Conservation (phyloP, 768 basidiomycete species). For the Suillus subluteus region DNA sequence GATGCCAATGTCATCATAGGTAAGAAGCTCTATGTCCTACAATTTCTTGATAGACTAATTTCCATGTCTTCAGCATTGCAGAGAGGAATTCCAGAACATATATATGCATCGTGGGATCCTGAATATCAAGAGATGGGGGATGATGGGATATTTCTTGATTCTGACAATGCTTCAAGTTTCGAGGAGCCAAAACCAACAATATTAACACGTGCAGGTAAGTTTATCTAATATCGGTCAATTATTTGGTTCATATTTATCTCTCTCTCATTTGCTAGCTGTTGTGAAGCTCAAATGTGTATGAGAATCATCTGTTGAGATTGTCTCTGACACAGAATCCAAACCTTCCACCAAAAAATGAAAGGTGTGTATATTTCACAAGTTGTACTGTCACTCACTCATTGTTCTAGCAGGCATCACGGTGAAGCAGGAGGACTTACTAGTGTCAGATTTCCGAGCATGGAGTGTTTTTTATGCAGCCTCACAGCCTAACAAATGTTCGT, state of each 20-base stretch:
- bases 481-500: not conserved
- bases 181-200: not conserved
- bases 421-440: not conserved
- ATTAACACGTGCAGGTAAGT: not conserved
- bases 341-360: not conserved
- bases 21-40: not conserved
- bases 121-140: not conserved
- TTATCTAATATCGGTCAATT: not conserved
- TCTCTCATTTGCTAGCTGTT: not conserved
- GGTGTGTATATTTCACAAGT: not conserved
- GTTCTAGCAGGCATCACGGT: not conserved
- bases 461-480: not conserved
- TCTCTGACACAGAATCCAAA: not conserved
- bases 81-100: not conserved
- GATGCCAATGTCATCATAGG: conserved; percentile 10
- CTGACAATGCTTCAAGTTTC: not conserved
- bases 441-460: not conserved
- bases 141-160: not conserved
- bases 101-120: conserved; percentile 13
- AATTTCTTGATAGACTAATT: conserved; percentile 3
- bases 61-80: not conserved
- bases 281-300: not conserved
- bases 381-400: not conserved
- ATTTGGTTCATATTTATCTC: not conserved
- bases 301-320: not conserved